Conservation (phyloP, 352 stramenopile species). For the Globisporangium polare region DNA sequence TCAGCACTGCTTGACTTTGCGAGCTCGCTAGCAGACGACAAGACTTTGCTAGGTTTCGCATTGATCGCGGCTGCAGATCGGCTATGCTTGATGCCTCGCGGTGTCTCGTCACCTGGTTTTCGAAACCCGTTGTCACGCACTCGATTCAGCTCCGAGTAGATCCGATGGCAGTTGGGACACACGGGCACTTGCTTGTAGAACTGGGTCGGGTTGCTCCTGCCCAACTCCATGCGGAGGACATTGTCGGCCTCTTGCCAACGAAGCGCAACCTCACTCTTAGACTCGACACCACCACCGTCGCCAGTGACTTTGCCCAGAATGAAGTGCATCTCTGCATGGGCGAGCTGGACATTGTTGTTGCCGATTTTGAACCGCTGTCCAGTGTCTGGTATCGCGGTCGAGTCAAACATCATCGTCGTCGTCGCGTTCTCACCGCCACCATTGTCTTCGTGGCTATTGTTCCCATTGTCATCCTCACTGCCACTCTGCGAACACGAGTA, state of each 20-base stretch:
- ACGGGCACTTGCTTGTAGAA: slow-evolving; percentile 82
- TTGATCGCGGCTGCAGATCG: neutral
- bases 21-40: neutral
- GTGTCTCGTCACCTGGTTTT: neutral
- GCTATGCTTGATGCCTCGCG: slow-evolving; percentile 3
- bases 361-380: slow-evolving; percentile 65
- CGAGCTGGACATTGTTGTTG: slow-evolving; percentile 71
- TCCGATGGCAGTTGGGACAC: slow-evolving; percentile 66
- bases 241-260: slow-evolving; percentile 70
- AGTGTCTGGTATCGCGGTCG: slow-evolving; percentile 30
- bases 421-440: neutral
- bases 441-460: slow-evolving; percentile 1
- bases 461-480: neutral
- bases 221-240: slow-evolving; percentile 56
- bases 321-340: slow-evolving; percentile 55
- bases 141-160: slow-evolving; percentile 59
- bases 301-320: slow-evolving; percentile 16
- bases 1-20: neutral
- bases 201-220: slow-evolving; percentile 50
- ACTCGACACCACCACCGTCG: neutral
- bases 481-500: slow-evolving; percentile 11
- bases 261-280: slow-evolving; percentile 23
- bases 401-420: slow-evolving; percentile 5
- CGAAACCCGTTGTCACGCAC: slow-evolving; percentile 50
- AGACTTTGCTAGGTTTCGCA: neutral